A percentile compares a stretch with the other conserved stretches of the same genome.
Conservation (phyloP, 192 early-diverging fungal genomes). For the Linnemannia zychae region DNA sequence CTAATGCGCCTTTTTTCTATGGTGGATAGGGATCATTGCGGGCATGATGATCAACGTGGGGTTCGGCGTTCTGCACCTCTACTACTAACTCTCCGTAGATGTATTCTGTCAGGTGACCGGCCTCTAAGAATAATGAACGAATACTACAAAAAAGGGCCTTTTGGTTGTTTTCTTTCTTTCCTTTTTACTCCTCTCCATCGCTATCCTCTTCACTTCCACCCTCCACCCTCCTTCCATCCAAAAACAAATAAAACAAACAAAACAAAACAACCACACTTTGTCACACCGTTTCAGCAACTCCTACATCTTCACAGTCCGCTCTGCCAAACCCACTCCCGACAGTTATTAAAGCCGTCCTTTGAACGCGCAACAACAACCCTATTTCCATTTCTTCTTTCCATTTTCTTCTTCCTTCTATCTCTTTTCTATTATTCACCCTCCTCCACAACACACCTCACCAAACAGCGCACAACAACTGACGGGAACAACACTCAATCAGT, state of each 20-base stretch:
- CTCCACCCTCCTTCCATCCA: neutral
- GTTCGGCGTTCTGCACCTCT: constrained; percentile 64
- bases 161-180: neutral
- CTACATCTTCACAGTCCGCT: neutral
- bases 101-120: constrained; percentile 2
- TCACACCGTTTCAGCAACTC: neutral
- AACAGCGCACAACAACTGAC: neutral
- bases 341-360: neutral
- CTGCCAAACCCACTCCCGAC: neutral
- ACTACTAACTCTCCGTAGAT: constrained; percentile 42
- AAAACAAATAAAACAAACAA: neutral
- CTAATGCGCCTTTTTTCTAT: neutral
- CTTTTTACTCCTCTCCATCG: neutral
- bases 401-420: too few relatives aligned
- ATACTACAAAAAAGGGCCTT: neutral
- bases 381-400: neutral
- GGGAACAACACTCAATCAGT: neutral
- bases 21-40: constrained; percentile 58
- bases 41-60: constrained; percentile 68
- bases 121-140: neutral
- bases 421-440: neutral
- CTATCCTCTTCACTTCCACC: neutral
- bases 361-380: neutral
- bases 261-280: neutral
- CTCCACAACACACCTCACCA: neutral